Evolutionary conservation across 1,284 basidiomycete genomes (phyloP).

Genomic region (Rhodotorula sp.): DNA sequence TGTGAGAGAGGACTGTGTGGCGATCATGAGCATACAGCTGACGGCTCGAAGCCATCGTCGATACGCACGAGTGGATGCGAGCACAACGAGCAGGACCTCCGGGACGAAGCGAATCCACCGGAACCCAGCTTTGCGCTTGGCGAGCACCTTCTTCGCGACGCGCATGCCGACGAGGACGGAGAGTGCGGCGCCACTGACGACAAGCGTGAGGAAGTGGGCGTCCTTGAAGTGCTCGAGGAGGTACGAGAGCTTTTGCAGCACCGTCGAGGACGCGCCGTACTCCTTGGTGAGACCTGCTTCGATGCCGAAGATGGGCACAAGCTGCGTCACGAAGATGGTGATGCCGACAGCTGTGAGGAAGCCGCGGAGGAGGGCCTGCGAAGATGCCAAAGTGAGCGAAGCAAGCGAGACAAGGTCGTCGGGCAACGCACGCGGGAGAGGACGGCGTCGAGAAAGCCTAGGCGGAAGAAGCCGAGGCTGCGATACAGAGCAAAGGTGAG

Average conservation of each 20-base stretch:
- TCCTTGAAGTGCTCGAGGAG: conserved; percentile 66
- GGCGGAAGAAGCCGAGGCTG: conserved; percentile 74
- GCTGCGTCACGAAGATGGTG: conserved; percentile 66
- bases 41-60: no score
- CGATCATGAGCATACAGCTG: no score
- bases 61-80: conserved; percentile 71
- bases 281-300: conserved; percentile 8
- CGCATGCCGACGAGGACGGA: conserved; percentile 63
- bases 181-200: conserved; percentile 64
- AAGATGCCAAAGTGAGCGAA: conserved; percentile 45
- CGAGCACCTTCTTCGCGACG: conserved; percentile 56
- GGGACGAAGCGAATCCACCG: conserved; percentile 64
- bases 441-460: conserved; percentile 93
- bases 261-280: conserved; percentile 54
- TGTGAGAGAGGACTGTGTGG: conserved; percentile 64
- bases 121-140: conserved; percentile 61
- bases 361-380: conserved; percentile 77
- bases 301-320: conserved; percentile 59
- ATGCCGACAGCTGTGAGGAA: conserved; percentile 72
- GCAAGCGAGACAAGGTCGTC: not conserved
- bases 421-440: conserved; percentile 52
- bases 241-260: conserved; percentile 75
- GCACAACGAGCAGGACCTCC: conserved; percentile 76
- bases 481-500: not conserved
- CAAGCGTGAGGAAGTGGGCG: conserved; percentile 66